Conservation (phyloP, 495 filamentous ascomycete genomes). For the Evansstolkia leycettana region DNA sequence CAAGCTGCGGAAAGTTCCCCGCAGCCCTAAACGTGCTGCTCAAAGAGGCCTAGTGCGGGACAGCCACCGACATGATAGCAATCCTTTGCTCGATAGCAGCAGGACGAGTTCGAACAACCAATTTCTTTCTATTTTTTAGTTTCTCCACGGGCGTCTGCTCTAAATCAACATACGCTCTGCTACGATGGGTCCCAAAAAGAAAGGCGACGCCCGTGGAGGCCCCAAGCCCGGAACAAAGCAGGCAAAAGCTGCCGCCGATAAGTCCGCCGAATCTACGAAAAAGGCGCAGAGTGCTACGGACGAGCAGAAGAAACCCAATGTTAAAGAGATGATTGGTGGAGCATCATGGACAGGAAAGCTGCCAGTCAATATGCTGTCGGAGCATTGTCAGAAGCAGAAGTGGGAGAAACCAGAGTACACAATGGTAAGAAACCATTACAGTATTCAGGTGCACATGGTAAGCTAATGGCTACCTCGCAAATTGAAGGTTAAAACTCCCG, state of each 20-base stretch:
- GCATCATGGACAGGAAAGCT: slow-evolving; percentile 96
- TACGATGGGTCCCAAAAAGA: slow-evolving; percentile 34
- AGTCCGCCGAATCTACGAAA: slow-evolving; percentile 13
- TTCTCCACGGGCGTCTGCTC: slow-evolving; percentile 14
- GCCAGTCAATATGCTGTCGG: slow-evolving; percentile 81
- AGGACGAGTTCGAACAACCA: no score
- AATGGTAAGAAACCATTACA: slow-evolving; percentile 35
- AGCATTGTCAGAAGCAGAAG: slow-evolving; percentile 89
- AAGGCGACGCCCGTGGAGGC: slow-evolving; percentile 26
- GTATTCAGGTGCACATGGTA: no score
- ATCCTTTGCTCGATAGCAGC: not conserved
- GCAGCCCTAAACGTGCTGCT: slow-evolving; percentile 6
- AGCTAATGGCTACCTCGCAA: slow-evolving; percentile 4
- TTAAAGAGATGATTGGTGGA: slow-evolving; percentile 83
- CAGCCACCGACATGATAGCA: slow-evolving; percentile 4
- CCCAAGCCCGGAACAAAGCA: slow-evolving; percentile 35
- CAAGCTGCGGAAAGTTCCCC: slow-evolving; percentile 9
- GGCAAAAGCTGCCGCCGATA: slow-evolving; percentile 29
- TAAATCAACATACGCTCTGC: slow-evolving; percentile 1
- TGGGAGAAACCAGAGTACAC: slow-evolving; percentile 92
- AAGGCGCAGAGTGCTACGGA: slow-evolving; percentile 31
- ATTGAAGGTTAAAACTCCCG: slow-evolving; percentile 33
- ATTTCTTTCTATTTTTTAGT: no score
- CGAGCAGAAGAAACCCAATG: slow-evolving; percentile 62
- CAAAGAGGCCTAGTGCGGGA: slow-evolving; percentile 26